Evolutionary conservation across 73 alveolate genomes (phyloP), one percentile per base, ranked within the genome.

Genomic region (Paramecium primaurelia): DNA sequence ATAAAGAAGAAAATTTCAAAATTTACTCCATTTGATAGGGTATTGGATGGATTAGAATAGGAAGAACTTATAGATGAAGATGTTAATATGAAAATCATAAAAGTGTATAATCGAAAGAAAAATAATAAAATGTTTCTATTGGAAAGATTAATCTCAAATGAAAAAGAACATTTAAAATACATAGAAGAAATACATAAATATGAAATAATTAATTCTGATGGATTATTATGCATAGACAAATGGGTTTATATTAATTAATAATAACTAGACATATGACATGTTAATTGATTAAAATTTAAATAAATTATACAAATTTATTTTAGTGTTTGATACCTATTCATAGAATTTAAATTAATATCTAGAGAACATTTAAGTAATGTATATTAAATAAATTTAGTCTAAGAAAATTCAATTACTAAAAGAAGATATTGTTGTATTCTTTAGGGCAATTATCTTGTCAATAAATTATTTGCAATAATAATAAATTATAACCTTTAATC

Each of bases 41-140:
- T 75, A n/a, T 75, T 75, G 68, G 88, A 75, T 75, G 88, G 88
- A 16, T 20, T 75, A n/a, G 88, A 75, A 75, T 75, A 75, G 25
- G 88, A 75, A 37, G 88, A 75, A 36, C 88, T 75, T 22, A 75
- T 75, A 12, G 88, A 75, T 75, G 88, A 75, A 75, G 88, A 75
- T 8, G 5, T 34, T 30, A 36, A 75, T 75, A 75, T 42, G 58
- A 75, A 75, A 37, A 75, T 75, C 20, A 75, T 75, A 2, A 75
- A 75, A 75, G 88, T 75, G 1, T 75, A 75, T 20, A 75, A 42
- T 42, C 18, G 60, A n/a, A 75, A 75, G 88, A 75, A 75, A 37
- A 75, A 75, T 75, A 75, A 75, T 38, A 75, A 75, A 37, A 75
- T 75, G 88, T 75, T 75, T 75, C 60, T 75, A 40, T 75, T 75